Evolutionary conservation across 768 basidiomycete species (phyloP).

Genomic region (Termitomyces eurrhizus): DNA sequence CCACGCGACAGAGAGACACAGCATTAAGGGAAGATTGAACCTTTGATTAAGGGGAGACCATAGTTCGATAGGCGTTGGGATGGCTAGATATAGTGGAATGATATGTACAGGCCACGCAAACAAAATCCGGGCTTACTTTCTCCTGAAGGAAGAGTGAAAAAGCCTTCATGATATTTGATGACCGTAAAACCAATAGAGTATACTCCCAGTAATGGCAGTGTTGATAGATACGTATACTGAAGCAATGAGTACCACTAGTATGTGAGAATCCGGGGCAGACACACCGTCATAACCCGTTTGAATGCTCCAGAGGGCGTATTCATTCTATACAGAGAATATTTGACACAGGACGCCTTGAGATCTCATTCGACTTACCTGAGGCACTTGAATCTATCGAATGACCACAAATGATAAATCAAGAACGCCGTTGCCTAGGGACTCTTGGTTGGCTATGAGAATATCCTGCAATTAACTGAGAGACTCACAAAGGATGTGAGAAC

Average conservation of each 20-base stretch:
- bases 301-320: constrained; percentile 67
- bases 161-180: constrained; percentile 77
- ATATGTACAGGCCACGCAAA: not conserved
- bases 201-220: constrained; percentile 52
- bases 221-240: constrained; percentile 69
- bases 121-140: constrained; percentile 43
- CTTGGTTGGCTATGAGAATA: not conserved
- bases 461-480: not conserved
- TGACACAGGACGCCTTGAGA: not conserved
- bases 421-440: constrained; percentile 50
- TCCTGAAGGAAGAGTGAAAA: constrained; percentile 33
- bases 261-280: constrained; percentile 14
- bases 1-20: constrained; percentile 69
- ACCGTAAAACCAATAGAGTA: constrained; percentile 60
- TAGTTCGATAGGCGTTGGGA: constrained; percentile 57
- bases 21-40: constrained; percentile 61
- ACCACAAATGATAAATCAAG: constrained; percentile 71
- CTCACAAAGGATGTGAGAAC: constrained; percentile 49
- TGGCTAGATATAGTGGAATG: constrained; percentile 33
- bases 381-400: constrained; percentile 76
- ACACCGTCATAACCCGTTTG: constrained; percentile 81
- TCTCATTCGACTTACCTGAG: constrained; percentile 41
- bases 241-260: no score
- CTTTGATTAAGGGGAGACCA: constrained; percentile 47
- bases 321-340: constrained; percentile 43